Base-by-base conservation (phyloP, 2,329 filamentous ascomycete genomes). In the Penicillium janthinellum region DNA sequence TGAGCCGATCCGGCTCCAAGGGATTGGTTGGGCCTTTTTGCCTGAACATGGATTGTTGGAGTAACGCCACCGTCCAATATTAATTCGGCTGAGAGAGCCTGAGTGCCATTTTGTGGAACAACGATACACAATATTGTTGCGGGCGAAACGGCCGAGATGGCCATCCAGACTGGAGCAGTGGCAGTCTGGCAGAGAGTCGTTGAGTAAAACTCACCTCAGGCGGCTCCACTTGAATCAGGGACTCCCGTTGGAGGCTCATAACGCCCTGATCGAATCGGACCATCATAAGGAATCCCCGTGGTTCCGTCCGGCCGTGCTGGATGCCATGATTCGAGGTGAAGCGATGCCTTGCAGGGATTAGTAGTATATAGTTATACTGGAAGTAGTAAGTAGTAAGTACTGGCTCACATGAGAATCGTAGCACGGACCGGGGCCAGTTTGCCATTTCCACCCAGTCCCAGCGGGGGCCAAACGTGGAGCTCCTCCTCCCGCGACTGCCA, bases 191-290 rank as follows among this genome's bases (percentile, higher is more conserved):
- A 10, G 25, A 35, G 47, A 48, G n/a, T 49, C 28, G n/a, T 35
- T 20, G 47, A 49, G 31, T 31, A 1, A 10, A 31, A 20, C 28
- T 31, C 31, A 31, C 31, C 31, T 49, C n/a, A 12, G 10, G 25
- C 25, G 15, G 15, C 49, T 52, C 49, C 49, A 52, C 49, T 52
- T 15, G 15, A 8, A 52, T 41, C 49, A 35, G 49, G 49, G 35
- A 38, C 49, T 52, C 49, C 49, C 35, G 49, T 52, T 52, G 49
- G 49, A 52, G 49, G 49, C 49, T 52, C 22, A 28, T 10, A 25
- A 22, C 6, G 12, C 17, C n/a, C 20, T 39, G n/a, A 41, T 28
- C 22, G 49, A 52, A 52, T 39, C 34, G 20, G 34, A 41, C 49
- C 14, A n/a, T 2, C 22, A 22, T 22, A 22, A 22, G 22, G 22